Evolutionary conservation across 805 yeast genomes (phyloP), one percentile per base, ranked within the genome.

Genomic region (Candida oleophila): DNA sequence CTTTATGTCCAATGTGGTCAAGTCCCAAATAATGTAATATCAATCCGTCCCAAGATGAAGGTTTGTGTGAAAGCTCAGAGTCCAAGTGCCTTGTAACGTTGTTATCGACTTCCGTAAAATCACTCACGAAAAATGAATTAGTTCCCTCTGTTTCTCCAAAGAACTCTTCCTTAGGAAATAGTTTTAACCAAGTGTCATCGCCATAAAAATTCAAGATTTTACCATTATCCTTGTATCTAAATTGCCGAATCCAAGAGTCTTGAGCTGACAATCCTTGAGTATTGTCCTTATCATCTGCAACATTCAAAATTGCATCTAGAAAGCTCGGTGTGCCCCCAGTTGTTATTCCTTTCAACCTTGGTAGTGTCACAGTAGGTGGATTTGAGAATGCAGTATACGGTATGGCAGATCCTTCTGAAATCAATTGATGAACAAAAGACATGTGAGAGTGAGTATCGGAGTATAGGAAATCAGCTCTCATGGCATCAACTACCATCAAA

Each of bases 1-100:
- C 95, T 61, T 90, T 92, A 64, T 94, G 99, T 1, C 99, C 99
- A 56, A 94, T 94, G 62, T 94, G 99, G 61, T 94, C 99, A 22
- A 94, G 71, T 0, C 99, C 99, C 16, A 94, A 69, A 57, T 92
- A 94, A 62, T 94, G 99, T 34, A 94, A 68, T 35, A 94, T 85
- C 50, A 94, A 68, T 3, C 83, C 85, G 60, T 94, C 97, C 98
- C 98, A 94, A 3, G 67, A 52, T 0, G 53, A 37, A 16, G 62
- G 53, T 9, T 60, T 57, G 11, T 63, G 56, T 3, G 39, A n/a
- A 22, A 92, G 62, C 53, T 89, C 88, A 4, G 61, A 54, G 36
- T 80, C 83, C 25, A 94, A 62, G 63, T 94, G 97, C 42, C 97
- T 74, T 0, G 98, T 91, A 3, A 94, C 99, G 55, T 94, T 94